Conservation (phyloP, 768 basidiomycete genomes). For the Russula brevipes region DNA sequence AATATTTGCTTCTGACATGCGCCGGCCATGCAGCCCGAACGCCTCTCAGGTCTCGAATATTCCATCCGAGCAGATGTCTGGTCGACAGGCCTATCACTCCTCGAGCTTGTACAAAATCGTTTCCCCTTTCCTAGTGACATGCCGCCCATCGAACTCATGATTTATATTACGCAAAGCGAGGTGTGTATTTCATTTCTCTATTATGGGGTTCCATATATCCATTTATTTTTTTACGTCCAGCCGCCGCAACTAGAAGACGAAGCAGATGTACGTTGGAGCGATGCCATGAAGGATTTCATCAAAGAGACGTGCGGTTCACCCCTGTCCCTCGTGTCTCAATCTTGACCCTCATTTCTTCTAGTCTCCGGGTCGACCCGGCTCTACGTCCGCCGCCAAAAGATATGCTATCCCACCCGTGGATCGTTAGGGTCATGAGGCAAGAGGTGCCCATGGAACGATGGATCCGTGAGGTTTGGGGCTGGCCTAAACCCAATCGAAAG, state of each 20-base stretch:
- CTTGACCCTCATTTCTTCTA: conserved; percentile 31
- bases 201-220: conserved; percentile 23
- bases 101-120: conserved; percentile 89
- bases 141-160: conserved; percentile 90
- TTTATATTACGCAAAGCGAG: conserved; percentile 80
- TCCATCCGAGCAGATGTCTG: conserved; percentile 96
- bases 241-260: conserved; percentile 82
- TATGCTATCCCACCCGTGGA: conserved; percentile 82
- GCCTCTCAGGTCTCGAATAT: conserved; percentile 87
- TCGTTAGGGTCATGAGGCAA: conserved; percentile 66
- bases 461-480: conserved; percentile 82
- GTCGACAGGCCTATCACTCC: conserved; percentile 91
- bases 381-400: conserved; percentile 77
- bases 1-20: conserved; percentile 19
- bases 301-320: conserved; percentile 60
- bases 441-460: conserved; percentile 87
- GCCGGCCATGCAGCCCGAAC: conserved; percentile 64
- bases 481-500: conserved; percentile 45
- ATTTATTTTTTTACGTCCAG: conserved; percentile 36
- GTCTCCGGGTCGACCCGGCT: conserved; percentile 63
- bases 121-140: conserved; percentile 94
- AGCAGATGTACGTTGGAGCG: conserved; percentile 58
- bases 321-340: conserved; percentile 10
- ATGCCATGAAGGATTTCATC: conserved; percentile 90
- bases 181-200: conserved; percentile 37